Conservation (phyloP, 2,329 filamentous ascomycete species). For the Zasmidium citrigriseum region DNA sequence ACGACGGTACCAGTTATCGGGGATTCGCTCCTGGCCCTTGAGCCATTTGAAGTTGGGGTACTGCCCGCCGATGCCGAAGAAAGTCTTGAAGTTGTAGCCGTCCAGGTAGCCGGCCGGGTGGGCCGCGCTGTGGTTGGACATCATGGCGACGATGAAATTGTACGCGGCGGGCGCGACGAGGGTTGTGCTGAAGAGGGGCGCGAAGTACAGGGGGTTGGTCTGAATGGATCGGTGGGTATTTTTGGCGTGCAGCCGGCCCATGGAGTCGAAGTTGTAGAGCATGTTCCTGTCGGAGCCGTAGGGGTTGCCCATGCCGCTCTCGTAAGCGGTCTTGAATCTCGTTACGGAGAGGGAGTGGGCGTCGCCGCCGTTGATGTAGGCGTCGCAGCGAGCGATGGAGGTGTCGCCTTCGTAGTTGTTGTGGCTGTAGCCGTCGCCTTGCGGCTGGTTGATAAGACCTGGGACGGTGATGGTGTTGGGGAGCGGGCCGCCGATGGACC, state of each 20-base stretch:
- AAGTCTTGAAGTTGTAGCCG: slow-evolving; percentile 24
- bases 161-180: slow-evolving; percentile 25
- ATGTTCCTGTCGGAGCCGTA: slow-evolving; percentile 11
- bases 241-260: slow-evolving; percentile 11
- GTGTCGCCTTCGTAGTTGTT: slow-evolving; percentile 36
- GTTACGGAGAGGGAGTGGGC: slow-evolving; percentile 20
- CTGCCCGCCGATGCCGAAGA: slow-evolving; percentile 26
- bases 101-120: slow-evolving; percentile 24
- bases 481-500: slow-evolving; percentile 14
- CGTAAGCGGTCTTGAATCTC: slow-evolving; percentile 21
- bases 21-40: slow-evolving; percentile 35
- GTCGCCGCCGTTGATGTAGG: slow-evolving; percentile 24
- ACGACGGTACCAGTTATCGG: slow-evolving; percentile 38
- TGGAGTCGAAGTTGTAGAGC: slow-evolving; percentile 24
- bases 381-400: slow-evolving; percentile 31
- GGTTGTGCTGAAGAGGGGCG: slow-evolving; percentile 26
- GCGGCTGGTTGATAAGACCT: not conserved
- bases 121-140: slow-evolving; percentile 24
- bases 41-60: slow-evolving; percentile 18
- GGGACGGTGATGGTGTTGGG: not conserved
- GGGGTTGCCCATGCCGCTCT: too few relatives aligned
- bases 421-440: slow-evolving; percentile 24
- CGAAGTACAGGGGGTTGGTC: slow-evolving; percentile 36
- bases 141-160: slow-evolving; percentile 30
- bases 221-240: slow-evolving; percentile 27